These are phyloP conservation scores for Gymnopus androsaceus DNA, from an alignment of 1,284 basidiomycete species.

Conservation along the genomic window DNA sequence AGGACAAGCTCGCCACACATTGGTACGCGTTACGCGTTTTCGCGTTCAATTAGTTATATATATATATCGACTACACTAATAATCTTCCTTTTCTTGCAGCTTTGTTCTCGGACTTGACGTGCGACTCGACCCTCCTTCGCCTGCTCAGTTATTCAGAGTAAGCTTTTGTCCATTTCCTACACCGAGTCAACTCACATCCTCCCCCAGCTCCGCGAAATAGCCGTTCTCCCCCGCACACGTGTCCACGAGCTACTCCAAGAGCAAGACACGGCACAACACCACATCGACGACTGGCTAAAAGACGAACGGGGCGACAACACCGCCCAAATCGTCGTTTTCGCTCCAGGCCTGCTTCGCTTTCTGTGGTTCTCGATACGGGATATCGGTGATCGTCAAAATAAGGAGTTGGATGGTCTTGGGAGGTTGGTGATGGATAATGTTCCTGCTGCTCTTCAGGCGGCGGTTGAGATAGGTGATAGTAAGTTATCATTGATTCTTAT, in stretches of 20 bases:
- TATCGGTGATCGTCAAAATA: slow-evolving; percentile 6
- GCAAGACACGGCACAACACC: slow-evolving; percentile 19
- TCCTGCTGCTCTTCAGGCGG: no score
- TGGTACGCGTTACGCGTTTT: no score
- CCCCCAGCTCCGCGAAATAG: slow-evolving; percentile 24
- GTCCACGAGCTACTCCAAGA: slow-evolving; percentile 25
- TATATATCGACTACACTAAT: not conserved
- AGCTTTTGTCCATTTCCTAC: not conserved
- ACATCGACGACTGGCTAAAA: slow-evolving; percentile 25
- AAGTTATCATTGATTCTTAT: no score
- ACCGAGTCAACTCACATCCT: not conserved
- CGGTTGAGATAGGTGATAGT: no score
- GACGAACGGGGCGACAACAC: slow-evolving; percentile 30
- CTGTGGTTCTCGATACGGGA: slow-evolving; percentile 33
- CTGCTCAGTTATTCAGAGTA: not conserved
- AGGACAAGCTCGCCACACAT: not conserved
- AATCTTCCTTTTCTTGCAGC: slow-evolving; percentile 9
- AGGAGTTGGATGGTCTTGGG: not conserved
- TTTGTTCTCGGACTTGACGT: not conserved
- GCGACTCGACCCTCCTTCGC: not conserved
- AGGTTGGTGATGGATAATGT: no score
- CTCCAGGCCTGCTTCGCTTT: slow-evolving; percentile 28
- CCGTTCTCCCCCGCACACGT: slow-evolving; percentile 28
- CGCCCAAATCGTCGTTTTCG: slow-evolving; percentile 32
- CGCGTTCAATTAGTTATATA: no score